These are phyloP conservation scores for Boehmeria nivea DNA, from an alignment of 306 rosid genomes.

Conservation along the genomic window DNA sequence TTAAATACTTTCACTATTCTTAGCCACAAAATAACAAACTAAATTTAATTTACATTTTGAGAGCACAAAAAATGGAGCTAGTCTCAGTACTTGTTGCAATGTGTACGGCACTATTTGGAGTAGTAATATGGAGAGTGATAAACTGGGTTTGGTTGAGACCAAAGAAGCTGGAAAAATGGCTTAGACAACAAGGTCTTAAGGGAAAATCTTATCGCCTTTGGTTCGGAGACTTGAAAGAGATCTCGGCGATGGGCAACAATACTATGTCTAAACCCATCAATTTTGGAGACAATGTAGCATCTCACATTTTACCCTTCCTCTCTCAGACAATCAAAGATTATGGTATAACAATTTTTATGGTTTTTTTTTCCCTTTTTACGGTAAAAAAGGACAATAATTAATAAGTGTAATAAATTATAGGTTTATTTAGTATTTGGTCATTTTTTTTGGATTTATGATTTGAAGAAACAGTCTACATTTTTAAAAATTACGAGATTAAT, in stretches of 20 bases:
- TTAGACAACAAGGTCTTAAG: slow-evolving; percentile 30
- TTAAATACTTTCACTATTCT: too few species aligned
- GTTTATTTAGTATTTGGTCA: too few species aligned
- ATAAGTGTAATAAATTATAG: too few species aligned
- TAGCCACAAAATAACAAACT: too few species aligned
- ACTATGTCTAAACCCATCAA: slow-evolving; percentile 31
- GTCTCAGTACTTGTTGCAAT: too few species aligned
- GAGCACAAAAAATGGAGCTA: too few species aligned
- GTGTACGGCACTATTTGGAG: too few species aligned
- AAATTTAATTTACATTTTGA: too few species aligned
- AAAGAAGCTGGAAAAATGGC: slow-evolving; percentile 21
- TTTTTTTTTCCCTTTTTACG: not conserved
- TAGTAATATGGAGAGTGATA: slow-evolving; percentile 14
- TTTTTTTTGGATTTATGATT: too few species aligned
- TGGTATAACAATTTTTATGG: slow-evolving; percentile 6
- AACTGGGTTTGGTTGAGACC: slow-evolving; percentile 33
- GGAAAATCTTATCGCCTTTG: slow-evolving; percentile 32
- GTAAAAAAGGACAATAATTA: too few species aligned
- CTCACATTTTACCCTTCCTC: slow-evolving; percentile 11
- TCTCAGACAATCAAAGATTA: slow-evolving; percentile 10
- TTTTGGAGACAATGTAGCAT: slow-evolving; percentile 15
- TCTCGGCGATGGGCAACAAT: not conserved
- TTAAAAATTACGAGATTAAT: too few species aligned
- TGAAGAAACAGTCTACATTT: too few species aligned
- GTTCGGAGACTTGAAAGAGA: slow-evolving; percentile 32